These are phyloP conservation scores for Mallotus repandus DNA, from an alignment of 441 rosid genomes.

Conservation along the genomic window DNA sequence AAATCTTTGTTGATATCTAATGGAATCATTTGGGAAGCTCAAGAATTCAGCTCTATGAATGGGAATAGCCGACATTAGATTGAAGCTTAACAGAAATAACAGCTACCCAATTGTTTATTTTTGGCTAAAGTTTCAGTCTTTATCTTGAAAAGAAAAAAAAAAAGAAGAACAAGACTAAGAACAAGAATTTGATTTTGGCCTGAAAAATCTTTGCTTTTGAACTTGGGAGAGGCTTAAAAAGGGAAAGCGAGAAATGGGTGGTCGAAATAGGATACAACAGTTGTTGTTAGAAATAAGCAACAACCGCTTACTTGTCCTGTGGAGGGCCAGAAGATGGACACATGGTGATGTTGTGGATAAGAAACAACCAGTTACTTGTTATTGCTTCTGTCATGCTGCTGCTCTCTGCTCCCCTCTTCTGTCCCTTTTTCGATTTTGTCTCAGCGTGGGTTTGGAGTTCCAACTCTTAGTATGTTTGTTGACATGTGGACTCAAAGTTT, in stretches of 20 bases:
- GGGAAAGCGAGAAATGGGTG: not conserved
- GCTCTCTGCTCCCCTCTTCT: not conserved
- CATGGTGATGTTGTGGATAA: slow-evolving; percentile 4
- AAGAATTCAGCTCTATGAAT: slow-evolving; percentile 44
- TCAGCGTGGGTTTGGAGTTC: slow-evolving; percentile 20
- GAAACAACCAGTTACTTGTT: slow-evolving; percentile 17
- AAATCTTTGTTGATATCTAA: slow-evolving; percentile 31
- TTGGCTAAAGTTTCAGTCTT: not conserved
- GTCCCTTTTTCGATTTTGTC: slow-evolving; percentile 24
- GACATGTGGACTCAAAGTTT: slow-evolving; percentile 31
- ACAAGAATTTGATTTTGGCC: not conserved
- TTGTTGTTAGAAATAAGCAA: not conserved
- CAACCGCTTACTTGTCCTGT: slow-evolving; percentile 11
- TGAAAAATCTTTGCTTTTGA: not conserved
- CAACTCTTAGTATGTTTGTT: slow-evolving; percentile 25
- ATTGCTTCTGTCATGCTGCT: not conserved
- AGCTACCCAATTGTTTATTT: not conserved
- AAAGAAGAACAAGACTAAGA: slow-evolving; percentile 8
- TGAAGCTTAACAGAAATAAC: not conserved
- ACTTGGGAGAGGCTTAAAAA: too few relatives aligned
- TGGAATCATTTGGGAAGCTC: slow-evolving; percentile 31
- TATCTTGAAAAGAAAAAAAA: not conserved
- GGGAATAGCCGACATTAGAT: slow-evolving; percentile 53
- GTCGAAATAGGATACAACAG: not conserved
- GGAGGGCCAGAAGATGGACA: slow-evolving; percentile 13